Conservation (phyloP, 345 rosid genomes). For the Murraya paniculata region DNA sequence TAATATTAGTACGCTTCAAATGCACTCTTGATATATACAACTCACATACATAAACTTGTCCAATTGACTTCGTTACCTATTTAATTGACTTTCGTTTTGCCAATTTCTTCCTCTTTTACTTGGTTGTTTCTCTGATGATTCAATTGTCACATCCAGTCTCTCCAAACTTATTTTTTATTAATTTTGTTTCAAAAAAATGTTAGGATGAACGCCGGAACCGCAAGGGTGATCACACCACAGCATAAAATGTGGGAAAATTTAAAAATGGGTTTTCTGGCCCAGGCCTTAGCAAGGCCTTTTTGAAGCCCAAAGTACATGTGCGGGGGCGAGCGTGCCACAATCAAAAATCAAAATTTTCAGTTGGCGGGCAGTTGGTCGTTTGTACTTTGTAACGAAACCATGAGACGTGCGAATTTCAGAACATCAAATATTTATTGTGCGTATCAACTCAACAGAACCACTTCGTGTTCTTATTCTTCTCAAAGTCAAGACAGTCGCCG, state of each 20-base stretch:
- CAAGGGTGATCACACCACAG: too few relatives aligned
- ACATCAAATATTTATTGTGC: conserved; percentile 1
- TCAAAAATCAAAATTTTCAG: neutral
- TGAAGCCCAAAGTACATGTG: neutral
- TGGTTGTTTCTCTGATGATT: neutral
- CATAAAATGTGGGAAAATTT: too few relatives aligned
- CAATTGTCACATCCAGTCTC: neutral
- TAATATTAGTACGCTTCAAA: too few relatives aligned
- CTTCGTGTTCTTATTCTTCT: conserved; percentile 29
- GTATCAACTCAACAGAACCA: conserved; percentile 9
- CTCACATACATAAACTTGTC: too few relatives aligned
- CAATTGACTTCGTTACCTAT: too few relatives aligned
- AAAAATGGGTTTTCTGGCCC: neutral
- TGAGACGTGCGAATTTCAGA: conserved; percentile 17
- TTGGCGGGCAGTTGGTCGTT: neutral
- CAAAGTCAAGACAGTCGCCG: conserved; percentile 6
- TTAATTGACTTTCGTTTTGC: neutral
- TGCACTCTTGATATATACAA: too few relatives aligned
- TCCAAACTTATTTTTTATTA: neutral
- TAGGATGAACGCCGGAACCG: too few relatives aligned
- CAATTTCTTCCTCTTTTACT: neutral
- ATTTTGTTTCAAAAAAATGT: too few relatives aligned
- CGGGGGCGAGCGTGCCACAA: neutral
- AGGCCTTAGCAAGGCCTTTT: neutral
- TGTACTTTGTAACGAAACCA: conserved; percentile 6